These are phyloP conservation scores for Pyracantha coccinea DNA, from an alignment of 331 rosid genomes.

Conservation along the genomic window DNA sequence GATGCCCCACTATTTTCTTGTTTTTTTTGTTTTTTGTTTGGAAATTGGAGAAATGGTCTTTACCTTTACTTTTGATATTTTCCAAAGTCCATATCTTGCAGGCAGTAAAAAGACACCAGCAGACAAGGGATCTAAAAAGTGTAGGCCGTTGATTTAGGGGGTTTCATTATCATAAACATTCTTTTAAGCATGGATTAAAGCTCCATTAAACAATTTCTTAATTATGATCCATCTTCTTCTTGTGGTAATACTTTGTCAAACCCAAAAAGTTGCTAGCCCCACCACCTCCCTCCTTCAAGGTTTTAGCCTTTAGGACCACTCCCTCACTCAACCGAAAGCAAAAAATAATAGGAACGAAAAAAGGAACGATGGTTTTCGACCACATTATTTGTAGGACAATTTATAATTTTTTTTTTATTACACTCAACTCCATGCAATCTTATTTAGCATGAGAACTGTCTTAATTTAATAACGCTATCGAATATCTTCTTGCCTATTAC, in stretches of 20 bases:
- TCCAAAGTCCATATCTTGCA: background rate
- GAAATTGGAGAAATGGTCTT: no score
- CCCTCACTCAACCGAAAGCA: constrained; percentile 18
- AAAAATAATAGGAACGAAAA: background rate
- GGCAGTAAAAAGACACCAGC: background rate
- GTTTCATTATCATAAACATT: background rate
- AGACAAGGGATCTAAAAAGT: constrained; percentile 2
- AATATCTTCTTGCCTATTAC: background rate
- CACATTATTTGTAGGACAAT: no score
- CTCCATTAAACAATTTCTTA: background rate
- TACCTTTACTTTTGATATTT: no score
- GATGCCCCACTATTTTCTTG: no score
- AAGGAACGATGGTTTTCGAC: background rate
- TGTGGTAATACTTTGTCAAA: constrained; percentile 7
- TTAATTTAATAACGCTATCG: no score
- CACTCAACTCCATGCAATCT: no score
- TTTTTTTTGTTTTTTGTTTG: no score
- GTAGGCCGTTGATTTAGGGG: background rate
- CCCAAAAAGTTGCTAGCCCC: background rate
- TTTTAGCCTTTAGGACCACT: no score
- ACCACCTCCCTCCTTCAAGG: no score
- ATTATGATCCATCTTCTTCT: constrained; percentile 4
- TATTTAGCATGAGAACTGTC: no score
- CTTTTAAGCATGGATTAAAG: constrained; percentile 11
- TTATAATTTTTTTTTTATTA: no score